Evolutionary conservation across 208 protist genomes (phyloP).

Genomic region (Trichomonas gallinae): DNA sequence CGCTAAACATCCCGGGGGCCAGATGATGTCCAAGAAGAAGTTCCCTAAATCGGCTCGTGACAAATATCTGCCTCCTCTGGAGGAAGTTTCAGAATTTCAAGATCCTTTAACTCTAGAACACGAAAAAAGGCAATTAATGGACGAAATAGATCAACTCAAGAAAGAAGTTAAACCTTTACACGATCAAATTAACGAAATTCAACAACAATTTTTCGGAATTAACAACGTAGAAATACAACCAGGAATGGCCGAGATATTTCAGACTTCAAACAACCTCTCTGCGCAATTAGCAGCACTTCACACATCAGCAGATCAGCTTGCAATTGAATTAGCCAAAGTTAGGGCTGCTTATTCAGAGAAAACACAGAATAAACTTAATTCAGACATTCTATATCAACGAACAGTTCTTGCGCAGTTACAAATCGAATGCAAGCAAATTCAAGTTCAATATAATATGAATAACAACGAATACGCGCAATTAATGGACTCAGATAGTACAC

Average conservation of each 20-base stretch:
- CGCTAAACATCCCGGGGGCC: no score
- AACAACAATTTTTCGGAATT: neutral
- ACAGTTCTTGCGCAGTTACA: neutral
- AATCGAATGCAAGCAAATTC: neutral
- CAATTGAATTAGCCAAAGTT: neutral
- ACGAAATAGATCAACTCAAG: neutral
- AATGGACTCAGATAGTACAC: neutral
- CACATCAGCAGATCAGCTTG: neutral
- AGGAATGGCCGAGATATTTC: neutral
- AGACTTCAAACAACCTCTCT: neutral
- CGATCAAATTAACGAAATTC: neutral
- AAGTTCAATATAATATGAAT: neutral
- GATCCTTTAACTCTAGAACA: neutral
- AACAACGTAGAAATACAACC: neutral
- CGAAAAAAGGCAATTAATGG: neutral
- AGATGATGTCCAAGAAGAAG: neutral
- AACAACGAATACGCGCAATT: neutral
- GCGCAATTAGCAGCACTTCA: neutral
- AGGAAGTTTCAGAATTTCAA: neutral
- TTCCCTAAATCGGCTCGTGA: neutral
- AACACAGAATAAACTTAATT: neutral
- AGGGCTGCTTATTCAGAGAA: neutral
- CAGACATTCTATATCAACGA: neutral
- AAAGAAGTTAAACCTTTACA: neutral
- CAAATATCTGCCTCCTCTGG: neutral